Evolutionary conservation across 1,284 basidiomycete genomes (phyloP).

Genomic region (Trichosporon coremiiforme): DNA sequence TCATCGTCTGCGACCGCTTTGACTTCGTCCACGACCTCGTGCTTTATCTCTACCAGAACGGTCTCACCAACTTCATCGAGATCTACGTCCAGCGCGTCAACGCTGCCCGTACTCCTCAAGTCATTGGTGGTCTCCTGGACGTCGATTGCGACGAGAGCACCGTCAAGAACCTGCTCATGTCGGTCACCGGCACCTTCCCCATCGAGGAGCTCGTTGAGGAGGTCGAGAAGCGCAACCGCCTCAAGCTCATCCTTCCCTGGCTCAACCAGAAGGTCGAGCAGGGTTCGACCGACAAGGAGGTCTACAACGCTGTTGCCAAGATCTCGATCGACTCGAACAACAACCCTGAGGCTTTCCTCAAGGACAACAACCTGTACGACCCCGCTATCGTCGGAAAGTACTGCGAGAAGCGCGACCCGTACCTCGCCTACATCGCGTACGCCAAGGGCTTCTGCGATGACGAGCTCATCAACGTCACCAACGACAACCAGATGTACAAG

Average conservation of each 20-base stretch:
- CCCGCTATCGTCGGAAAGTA: constrained; percentile 97
- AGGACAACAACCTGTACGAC: constrained; percentile 96
- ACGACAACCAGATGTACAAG: constrained; percentile 99
- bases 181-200: constrained; percentile 95
- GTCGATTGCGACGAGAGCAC: constrained; percentile 97
- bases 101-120: constrained; percentile 96
- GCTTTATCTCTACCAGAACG: constrained; percentile 98
- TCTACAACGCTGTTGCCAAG: constrained; percentile 98
- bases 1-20: constrained; percentile 99
- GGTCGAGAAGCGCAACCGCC: constrained; percentile 92
- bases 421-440: constrained; percentile 98
- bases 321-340: constrained; percentile 98
- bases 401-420: constrained; percentile 98
- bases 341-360: constrained; percentile 96
- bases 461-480: constrained; percentile 94
- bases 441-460: constrained; percentile 99
- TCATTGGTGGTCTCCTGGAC: constrained; percentile 93
- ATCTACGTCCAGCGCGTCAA: constrained; percentile 99
- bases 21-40: constrained; percentile 99
- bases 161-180: constrained; percentile 90
- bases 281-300: constrained; percentile 86
- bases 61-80: constrained; percentile 95
- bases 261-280: constrained; percentile 88
- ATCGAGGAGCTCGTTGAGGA: constrained; percentile 97
- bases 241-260: constrained; percentile 98